Percentiles rank a stretch among this genome's conserved stretches.
Conservation (phyloP, 306 rosid species). For the Trichosanthes cucumerina region DNA sequence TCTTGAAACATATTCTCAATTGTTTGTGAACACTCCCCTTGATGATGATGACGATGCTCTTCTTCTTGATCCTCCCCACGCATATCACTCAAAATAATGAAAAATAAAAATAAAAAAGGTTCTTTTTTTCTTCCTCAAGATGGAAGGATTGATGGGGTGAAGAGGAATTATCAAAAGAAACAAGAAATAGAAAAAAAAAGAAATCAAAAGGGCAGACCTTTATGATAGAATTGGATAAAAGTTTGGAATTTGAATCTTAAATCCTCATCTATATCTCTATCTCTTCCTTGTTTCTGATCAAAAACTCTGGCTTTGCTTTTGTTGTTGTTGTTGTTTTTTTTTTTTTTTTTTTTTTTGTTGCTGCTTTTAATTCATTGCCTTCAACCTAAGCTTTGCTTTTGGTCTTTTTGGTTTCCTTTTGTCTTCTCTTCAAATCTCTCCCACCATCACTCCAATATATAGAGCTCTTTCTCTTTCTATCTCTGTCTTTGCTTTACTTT, state of each 20-base stretch:
- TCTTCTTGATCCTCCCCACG: conserved; percentile 1
- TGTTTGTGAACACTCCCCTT: conserved; percentile 11
- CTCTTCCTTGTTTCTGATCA: not conserved
- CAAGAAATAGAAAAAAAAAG: not conserved
- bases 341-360: no score
- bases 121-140: not conserved
- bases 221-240: not conserved
- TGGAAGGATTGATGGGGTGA: no score
- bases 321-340: no score
- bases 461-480: conserved; percentile 32
- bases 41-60: not conserved
- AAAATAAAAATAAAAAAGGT: not conserved
- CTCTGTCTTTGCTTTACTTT: conserved; percentile 47
- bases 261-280: not conserved
- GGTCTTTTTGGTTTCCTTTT: not conserved
- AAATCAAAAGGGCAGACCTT: not conserved
- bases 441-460: conserved; percentile 50
- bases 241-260: not conserved
- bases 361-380: not conserved
- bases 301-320: not conserved
- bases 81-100: conserved; percentile 7
- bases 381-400: conserved; percentile 11
- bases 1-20: conserved; percentile 16
- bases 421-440: conserved; percentile 14
- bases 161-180: not conserved